phyloP scores from a whole-genome alignment of 768 basidiomycete species.

The Pholiota microspora region DNA sequence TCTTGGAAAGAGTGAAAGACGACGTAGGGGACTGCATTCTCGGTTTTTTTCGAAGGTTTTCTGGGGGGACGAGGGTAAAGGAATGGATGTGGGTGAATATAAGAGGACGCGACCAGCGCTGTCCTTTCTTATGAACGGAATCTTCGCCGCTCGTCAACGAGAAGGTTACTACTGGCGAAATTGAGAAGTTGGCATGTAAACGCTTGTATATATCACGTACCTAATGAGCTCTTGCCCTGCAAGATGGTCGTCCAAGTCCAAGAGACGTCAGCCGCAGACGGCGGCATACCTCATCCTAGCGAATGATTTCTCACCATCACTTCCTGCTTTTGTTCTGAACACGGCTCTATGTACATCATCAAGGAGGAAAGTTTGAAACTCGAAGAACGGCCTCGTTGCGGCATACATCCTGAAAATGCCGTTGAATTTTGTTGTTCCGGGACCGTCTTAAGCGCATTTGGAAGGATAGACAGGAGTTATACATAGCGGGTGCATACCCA shows the following conservation, averaged over 20 bases:
- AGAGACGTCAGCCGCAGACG: background rate
- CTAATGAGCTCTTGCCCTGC: background rate
- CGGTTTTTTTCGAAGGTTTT: conserved; percentile 5
- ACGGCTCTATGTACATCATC: background rate
- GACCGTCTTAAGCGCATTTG: background rate
- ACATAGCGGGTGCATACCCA: too few species aligned
- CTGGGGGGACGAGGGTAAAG: background rate
- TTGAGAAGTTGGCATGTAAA: background rate
- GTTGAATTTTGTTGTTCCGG: background rate
- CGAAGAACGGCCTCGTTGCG: background rate
- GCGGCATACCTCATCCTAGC: background rate
- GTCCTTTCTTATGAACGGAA: background rate
- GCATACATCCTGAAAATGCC: background rate
- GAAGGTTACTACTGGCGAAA: background rate
- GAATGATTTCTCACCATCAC: background rate
- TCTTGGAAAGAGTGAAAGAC: conserved; percentile 11
- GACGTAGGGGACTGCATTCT: conserved; percentile 15
- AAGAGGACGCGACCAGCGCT: conserved; percentile 17
- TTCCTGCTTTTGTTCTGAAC: background rate
- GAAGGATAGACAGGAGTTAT: background rate
- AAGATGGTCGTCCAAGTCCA: background rate
- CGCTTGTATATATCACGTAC: background rate
- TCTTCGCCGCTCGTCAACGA: conserved; percentile 4
- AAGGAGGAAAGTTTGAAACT: background rate
- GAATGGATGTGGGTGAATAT: background rate